Evolutionary conservation across 2,329 filamentous ascomycete genomes (phyloP).

Genomic region (Talaromyces sp.): DNA sequence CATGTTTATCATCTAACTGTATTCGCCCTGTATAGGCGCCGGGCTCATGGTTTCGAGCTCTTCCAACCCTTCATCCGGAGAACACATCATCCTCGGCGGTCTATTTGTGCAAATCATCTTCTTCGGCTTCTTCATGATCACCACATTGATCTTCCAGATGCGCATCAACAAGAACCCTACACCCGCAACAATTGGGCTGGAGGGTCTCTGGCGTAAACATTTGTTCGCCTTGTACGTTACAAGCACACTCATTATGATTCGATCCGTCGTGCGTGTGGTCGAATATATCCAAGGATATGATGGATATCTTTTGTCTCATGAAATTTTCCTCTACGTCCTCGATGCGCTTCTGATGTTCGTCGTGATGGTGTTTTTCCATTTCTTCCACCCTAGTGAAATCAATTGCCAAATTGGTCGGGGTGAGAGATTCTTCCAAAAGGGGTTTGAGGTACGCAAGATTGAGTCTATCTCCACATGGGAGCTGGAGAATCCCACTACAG

Average conservation of each 20-base stretch:
- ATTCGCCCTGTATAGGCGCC: not conserved
- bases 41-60: constrained; percentile 7
- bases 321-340: constrained; percentile 25
- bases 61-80: constrained; percentile 17
- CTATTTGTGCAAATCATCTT: constrained; percentile 32
- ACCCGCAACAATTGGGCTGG: constrained; percentile 21
- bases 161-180: constrained; percentile 32
- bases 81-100: constrained; percentile 30
- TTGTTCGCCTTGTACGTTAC: constrained; percentile 29
- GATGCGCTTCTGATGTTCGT: constrained; percentile 23
- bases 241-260: constrained; percentile 22
- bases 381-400: constrained; percentile 8
- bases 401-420: constrained; percentile 12
- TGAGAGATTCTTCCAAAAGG: not conserved
- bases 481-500: not conserved
- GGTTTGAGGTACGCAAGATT: not conserved
- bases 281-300: constrained; percentile 23
- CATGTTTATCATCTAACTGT: not conserved
- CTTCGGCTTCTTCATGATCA: constrained; percentile 30
- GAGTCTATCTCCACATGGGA: not conserved
- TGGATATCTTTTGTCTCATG: constrained; percentile 22
- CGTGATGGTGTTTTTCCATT: constrained; percentile 1
- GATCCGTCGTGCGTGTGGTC: constrained; percentile 23
- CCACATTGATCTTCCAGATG: constrained; percentile 24
- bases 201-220: constrained; percentile 34